A percentile compares a stretch with the other conserved stretches of the same genome.
phyloP scores from a whole-genome alignment of 2,329 filamentous ascomycete genomes.

The Aspergillus sp. region DNA sequence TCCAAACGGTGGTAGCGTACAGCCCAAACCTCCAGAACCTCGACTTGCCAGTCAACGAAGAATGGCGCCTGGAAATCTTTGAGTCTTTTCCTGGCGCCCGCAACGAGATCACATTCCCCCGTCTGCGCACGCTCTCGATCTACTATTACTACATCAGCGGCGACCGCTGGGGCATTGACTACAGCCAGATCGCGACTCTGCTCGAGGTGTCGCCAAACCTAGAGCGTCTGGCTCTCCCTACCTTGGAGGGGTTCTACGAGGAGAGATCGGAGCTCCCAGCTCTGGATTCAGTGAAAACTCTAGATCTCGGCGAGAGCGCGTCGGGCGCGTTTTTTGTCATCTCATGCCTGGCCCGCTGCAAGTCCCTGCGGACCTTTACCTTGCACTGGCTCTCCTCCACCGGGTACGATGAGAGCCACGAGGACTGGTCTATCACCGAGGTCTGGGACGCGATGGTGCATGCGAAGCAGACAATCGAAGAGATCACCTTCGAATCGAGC shows the following conservation, averaged over 20 bases:
- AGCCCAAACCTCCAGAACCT: background rate
- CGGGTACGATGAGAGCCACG: slow-evolving; percentile 5
- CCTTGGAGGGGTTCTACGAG: background rate
- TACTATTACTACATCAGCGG: slow-evolving; percentile 2
- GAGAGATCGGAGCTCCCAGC: background rate
- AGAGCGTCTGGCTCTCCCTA: background rate
- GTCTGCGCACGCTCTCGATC: background rate
- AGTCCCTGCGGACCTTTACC: background rate
- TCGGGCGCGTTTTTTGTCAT: slow-evolving; percentile 1
- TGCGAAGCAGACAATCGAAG: background rate
- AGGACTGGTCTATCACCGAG: slow-evolving; percentile 1
- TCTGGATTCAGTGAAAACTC: background rate
- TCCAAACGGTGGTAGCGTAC: background rate
- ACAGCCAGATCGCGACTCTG: background rate
- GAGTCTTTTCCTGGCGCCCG: background rate
- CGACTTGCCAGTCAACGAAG: background rate
- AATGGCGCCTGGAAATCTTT: background rate
- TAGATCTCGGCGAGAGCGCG: slow-evolving; percentile 1
- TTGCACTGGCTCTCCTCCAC: slow-evolving; percentile 1
- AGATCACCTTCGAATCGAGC: slow-evolving; percentile 3
- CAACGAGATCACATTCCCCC: background rate
- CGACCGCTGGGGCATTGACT: slow-evolving; percentile 3
- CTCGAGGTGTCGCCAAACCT: background rate
- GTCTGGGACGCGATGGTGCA: background rate
- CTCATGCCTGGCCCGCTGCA: background rate